Base-by-base conservation (phyloP, 2,329 filamentous ascomycete genomes). In the Alternaria novae-zelandiae region DNA sequence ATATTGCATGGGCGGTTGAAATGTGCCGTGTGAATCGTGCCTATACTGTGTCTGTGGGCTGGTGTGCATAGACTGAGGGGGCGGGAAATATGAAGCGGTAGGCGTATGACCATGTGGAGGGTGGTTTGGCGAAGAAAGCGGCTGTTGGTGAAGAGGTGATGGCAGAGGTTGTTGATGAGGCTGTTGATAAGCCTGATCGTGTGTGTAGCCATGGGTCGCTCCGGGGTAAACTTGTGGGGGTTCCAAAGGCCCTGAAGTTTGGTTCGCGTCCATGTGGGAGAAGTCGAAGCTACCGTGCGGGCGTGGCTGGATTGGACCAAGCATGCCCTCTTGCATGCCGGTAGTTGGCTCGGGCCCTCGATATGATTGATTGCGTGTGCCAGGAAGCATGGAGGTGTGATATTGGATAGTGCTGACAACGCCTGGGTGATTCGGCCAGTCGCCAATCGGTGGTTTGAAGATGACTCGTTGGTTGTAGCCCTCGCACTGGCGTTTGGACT, bases 401-500 rank as follows among this genome's bases (percentile, higher is more conserved):
- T 78, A 80, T 54, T 78, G 77, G 23, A 80, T 72, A 12, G 74
- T 78, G 59, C 73, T 79, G 63, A 79, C 74, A 23, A 76, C 72
- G n/a, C 76, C 74, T 32, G 76, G 74, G 54, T 78, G 76, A 36
- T 79, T 78, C 46, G 72, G 77, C 79, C 70, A 83, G 82, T 70
- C 87, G 82, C 87, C 84, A 56, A 88, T 87, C 61, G 90, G 90
- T 54, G 92, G 87, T 77, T 93, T 95, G 85, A 95, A 96, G 63
- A 93, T 85, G 57, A 96, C 89, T 50, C 91, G 88, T 78, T 93
- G 91, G 70, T 89, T 93, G 78, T 96, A 96, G 57, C 93, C 93
- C 79, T 96, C 92, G 78, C 93, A 96, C 69, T 89, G 85, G 13
- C 93, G 87, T 80, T 94, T 95, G 17, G 92, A 95, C 76, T 95